These are phyloP conservation scores for Citrus medica DNA, from an alignment of 345 rosid species.

Conservation along the genomic window DNA sequence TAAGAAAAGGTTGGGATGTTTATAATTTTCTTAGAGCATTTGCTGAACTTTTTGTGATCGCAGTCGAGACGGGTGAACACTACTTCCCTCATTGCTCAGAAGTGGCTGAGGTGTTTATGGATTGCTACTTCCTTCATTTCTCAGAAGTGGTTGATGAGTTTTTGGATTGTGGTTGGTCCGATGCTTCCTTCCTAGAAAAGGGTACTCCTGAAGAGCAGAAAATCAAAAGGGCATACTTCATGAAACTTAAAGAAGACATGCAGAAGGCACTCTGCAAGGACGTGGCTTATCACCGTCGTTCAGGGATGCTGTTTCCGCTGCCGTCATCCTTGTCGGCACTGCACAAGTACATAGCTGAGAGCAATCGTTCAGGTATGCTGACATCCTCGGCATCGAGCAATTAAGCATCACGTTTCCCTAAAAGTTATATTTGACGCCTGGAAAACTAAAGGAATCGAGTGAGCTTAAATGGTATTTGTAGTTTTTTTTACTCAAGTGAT, in stretches of 20 bases:
- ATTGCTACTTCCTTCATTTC: fast-evolving
- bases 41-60: slow-evolving; percentile 9
- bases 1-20: too few species aligned
- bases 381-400: too few species aligned
- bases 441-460: too few species aligned
- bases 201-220: slow-evolving; percentile 37
- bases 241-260: slow-evolving; percentile 38
- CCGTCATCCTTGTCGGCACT: slow-evolving; percentile 16
- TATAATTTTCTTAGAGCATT: background rate
- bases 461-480: too few species aligned
- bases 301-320: too few species aligned
- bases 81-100: slow-evolving; percentile 44
- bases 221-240: slow-evolving; percentile 27
- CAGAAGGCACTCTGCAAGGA: slow-evolving; percentile 41
- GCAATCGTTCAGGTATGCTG: too few species aligned
- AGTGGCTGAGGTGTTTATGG: slow-evolving; percentile 33
- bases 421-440: too few species aligned
- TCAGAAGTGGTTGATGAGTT: too few species aligned
- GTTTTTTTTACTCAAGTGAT: too few species aligned
- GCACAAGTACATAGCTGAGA: too few species aligned
- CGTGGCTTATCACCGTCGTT: slow-evolving; percentile 21
- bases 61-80: slow-evolving; percentile 39
- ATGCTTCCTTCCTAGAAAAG: slow-evolving; percentile 22
- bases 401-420: too few species aligned
- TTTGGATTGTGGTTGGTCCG: slow-evolving; percentile 19